phyloP scores from a whole-genome alignment of 1,284 basidiomycete genomes.

The Peniophora sp. region DNA sequence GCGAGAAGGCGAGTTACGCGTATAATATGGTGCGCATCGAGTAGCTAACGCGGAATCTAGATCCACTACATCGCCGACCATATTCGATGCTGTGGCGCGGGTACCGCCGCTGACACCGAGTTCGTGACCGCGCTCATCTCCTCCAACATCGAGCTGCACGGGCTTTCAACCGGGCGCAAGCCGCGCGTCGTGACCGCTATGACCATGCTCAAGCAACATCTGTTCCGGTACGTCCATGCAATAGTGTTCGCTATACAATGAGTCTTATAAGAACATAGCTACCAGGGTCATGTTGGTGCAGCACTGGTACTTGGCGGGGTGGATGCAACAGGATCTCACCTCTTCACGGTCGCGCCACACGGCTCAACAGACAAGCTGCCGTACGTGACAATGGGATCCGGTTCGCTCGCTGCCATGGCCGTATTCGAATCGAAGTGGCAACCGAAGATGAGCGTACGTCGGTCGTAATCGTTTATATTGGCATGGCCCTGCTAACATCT shows the following conservation, averaged over 20 bases:
- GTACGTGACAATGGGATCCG: conserved; percentile 98
- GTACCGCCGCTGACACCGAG: conserved; percentile 97
- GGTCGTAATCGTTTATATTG: too few species aligned
- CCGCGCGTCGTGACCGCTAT: conserved; percentile 93
- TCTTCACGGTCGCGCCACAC: conserved; percentile 96
- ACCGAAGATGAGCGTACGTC: conserved; percentile 72
- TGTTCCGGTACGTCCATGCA: conserved; percentile 54
- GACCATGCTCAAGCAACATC: conserved; percentile 93
- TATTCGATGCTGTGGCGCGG: conserved; percentile 97
- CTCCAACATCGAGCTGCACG: conserved; percentile 88
- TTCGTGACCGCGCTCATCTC: conserved; percentile 91
- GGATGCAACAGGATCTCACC: conserved; percentile 86
- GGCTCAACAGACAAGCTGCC: conserved; percentile 98
- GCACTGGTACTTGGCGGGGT: conserved; percentile 97
- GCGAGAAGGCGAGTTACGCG: conserved; percentile 76
- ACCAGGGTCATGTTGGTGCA: conserved; percentile 93
- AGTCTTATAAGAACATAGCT: conserved; percentile 33
- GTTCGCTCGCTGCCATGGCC: conserved; percentile 95
- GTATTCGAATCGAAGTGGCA: conserved; percentile 91
- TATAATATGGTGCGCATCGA: not conserved
- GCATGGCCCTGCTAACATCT: too few species aligned
- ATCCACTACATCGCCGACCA: conserved; percentile 95
- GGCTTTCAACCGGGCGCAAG: conserved; percentile 78
- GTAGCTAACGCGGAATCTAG: conserved; percentile 31
- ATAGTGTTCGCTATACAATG: conserved; percentile 21